Evolutionary conservation across 768 basidiomycete genomes (phyloP).

Genomic region (Lactarius hengduanensis): DNA sequence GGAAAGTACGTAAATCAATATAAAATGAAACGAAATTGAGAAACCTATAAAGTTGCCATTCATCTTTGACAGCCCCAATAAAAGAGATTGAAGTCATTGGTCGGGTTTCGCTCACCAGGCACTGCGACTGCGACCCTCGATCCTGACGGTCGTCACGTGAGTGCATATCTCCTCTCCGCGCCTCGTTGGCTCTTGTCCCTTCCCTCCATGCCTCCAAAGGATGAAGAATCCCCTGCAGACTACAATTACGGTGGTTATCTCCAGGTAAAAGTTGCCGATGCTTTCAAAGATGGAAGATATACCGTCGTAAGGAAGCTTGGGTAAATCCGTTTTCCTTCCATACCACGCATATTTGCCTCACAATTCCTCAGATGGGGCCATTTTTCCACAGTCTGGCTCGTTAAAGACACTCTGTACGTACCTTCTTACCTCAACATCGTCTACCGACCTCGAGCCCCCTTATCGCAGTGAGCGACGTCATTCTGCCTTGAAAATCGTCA

Average conservation of each 20-base stretch:
- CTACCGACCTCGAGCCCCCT: conserved; percentile 4
- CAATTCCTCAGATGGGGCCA: conserved; percentile 74
- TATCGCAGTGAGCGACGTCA: conserved; percentile 60
- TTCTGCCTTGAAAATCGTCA: conserved; percentile 92
- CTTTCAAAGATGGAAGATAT: conserved; percentile 84
- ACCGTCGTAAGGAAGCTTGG: conserved; percentile 87
- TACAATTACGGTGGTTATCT: conserved; percentile 83
- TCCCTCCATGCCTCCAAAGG: conserved; percentile 61
- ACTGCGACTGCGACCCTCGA: background rate
- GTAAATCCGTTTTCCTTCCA: conserved; percentile 39
- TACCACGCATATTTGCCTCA: conserved; percentile 18
- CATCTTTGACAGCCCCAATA: conserved; percentile 81
- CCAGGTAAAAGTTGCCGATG: conserved; percentile 59
- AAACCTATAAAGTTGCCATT: conserved; percentile 81
- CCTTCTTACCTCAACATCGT: background rate
- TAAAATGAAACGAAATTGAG: conserved; percentile 16
- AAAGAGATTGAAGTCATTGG: conserved; percentile 37
- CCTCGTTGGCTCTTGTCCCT: conserved; percentile 36
- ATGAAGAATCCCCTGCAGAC: conserved; percentile 81
- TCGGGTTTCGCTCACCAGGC: background rate
- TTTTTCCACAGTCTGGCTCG: conserved; percentile 94
- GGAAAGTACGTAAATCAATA: background rate
- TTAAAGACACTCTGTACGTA: conserved; percentile 71
- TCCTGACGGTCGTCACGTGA: background rate
- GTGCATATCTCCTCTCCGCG: background rate